These are phyloP conservation scores for Gossypium schwendimanii DNA, from an alignment of 441 rosid species.

Conservation along the genomic window DNA sequence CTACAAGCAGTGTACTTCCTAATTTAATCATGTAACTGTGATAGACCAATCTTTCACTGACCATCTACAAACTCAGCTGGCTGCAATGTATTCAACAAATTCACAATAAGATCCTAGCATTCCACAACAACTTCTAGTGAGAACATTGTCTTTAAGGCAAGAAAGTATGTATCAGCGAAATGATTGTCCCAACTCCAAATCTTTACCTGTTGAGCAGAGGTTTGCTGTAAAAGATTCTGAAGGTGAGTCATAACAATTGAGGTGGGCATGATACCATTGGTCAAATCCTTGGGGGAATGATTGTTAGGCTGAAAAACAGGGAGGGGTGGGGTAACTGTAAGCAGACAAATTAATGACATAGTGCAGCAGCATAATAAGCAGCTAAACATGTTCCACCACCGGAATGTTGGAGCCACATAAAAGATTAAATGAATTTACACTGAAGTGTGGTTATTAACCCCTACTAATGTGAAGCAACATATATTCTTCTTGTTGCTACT, in stretches of 20 bases:
- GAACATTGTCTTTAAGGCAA: not conserved
- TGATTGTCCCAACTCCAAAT: constrained; percentile 1
- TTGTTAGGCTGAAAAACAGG: constrained; percentile 40
- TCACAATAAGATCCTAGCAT: constrained; percentile 67
- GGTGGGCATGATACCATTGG: constrained; percentile 32
- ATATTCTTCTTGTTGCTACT: not conserved
- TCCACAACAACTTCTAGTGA: constrained; percentile 15
- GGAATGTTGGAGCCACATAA: not conserved
- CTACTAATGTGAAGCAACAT: not conserved
- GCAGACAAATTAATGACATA: not conserved
- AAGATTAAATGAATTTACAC: not conserved
- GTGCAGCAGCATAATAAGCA: not conserved
- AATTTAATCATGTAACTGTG: not conserved
- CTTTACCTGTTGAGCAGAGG: constrained; percentile 76
- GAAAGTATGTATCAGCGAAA: not conserved
- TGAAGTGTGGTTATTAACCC: not conserved
- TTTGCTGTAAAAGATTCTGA: constrained; percentile 87
- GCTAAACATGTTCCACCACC: not conserved
- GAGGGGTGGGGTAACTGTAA: not conserved
- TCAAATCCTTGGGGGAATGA: constrained; percentile 52
- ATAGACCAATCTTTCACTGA: constrained; percentile 28
- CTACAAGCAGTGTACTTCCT: constrained; percentile 4
- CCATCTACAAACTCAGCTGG: constrained; percentile 56
- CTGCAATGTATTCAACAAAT: constrained; percentile 61
- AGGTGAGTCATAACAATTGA: constrained; percentile 67